Percentiles rank a stretch among this genome's conserved stretches.
Evolutionary conservation across 2,329 filamentous ascomycete species (phyloP).

Genomic region (Fusarium austroafricanum): DNA sequence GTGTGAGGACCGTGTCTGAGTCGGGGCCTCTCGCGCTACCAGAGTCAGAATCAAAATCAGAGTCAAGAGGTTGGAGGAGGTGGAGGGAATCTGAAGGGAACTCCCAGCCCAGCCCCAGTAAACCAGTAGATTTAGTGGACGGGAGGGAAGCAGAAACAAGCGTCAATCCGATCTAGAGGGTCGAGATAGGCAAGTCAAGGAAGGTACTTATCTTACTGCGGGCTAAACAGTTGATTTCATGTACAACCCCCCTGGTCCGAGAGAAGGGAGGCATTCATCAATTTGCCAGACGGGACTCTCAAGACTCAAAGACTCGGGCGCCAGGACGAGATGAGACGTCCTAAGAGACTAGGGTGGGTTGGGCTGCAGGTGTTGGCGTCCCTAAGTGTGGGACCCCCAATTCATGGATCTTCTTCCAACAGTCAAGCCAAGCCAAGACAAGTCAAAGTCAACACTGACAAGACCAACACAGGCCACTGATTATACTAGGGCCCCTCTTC

Average conservation of each 20-base stretch:
- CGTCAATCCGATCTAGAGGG: conserved; percentile 5
- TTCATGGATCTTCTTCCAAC: not conserved
- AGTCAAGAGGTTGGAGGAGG: conserved; percentile 8
- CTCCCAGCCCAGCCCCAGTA: conserved; percentile 15
- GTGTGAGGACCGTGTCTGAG: conserved; percentile 44
- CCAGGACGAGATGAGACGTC: conserved; percentile 47
- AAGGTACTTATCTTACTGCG: conserved; percentile 19
- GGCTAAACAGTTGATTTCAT: conserved; percentile 16
- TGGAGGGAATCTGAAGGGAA: conserved; percentile 22
- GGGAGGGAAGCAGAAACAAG: conserved; percentile 35
- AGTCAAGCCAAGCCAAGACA: not conserved
- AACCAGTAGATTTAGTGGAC: conserved; percentile 16
- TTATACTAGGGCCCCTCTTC: conserved; percentile 15
- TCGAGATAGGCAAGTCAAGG: conserved; percentile 4
- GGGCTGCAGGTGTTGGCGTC: conserved; percentile 39
- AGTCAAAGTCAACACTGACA: conserved; percentile 6
- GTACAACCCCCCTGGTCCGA: conserved; percentile 25
- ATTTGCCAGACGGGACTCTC: conserved; percentile 26
- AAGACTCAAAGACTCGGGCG: conserved; percentile 44
- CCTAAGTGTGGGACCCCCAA: conserved; percentile 30
- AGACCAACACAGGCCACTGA: conserved; percentile 17
- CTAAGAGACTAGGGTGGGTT: conserved; percentile 27
- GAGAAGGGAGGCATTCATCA: conserved; percentile 25
- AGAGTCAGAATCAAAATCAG: not conserved
- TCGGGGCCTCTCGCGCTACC: conserved; percentile 42